These are phyloP conservation scores for Thecaphora thlaspeos DNA, from an alignment of 1,284 basidiomycete species.

Conservation along the genomic window DNA sequence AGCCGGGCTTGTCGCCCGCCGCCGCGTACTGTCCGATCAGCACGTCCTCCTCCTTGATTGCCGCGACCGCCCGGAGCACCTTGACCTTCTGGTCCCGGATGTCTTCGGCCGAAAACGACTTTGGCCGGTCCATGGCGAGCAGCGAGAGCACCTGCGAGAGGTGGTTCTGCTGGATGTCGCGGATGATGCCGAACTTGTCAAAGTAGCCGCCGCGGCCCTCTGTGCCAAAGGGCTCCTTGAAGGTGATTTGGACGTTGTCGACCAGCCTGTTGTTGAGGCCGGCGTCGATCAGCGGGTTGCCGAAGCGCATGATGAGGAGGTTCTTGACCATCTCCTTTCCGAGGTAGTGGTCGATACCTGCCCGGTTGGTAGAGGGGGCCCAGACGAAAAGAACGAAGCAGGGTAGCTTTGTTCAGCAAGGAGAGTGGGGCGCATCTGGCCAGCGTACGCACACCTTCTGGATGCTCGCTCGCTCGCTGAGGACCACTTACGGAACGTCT, in stretches of 20 bases:
- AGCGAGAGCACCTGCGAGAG: conserved; percentile 57
- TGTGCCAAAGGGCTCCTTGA: conserved; percentile 59
- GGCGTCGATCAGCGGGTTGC: conserved; percentile 53
- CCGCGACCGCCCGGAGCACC: conserved; percentile 54
- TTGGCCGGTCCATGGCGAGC: conserved; percentile 58
- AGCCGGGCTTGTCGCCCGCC: conserved; percentile 57
- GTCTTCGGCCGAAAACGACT: conserved; percentile 56
- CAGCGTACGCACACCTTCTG: no score
- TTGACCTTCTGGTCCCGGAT: conserved; percentile 59
- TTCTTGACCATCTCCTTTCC: conserved; percentile 59
- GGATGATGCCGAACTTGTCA: conserved; percentile 60
- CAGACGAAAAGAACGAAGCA: neutral
- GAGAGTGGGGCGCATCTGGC: no score
- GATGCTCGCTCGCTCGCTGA: neutral
- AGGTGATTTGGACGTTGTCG: conserved; percentile 58
- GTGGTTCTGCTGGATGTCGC: conserved; percentile 59
- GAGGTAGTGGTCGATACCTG: conserved; percentile 55
- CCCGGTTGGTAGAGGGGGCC: neutral
- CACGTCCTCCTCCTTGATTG: conserved; percentile 53
- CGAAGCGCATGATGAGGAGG: conserved; percentile 54
- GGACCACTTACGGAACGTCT: conserved; percentile 47
- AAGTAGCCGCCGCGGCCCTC: conserved; percentile 60
- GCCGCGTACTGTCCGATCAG: conserved; percentile 58
- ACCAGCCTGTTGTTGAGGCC: conserved; percentile 57
- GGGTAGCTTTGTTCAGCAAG: no score